phyloP scores from a whole-genome alignment of 1,139 yeast species.

The Kodamaea sp. region DNA sequence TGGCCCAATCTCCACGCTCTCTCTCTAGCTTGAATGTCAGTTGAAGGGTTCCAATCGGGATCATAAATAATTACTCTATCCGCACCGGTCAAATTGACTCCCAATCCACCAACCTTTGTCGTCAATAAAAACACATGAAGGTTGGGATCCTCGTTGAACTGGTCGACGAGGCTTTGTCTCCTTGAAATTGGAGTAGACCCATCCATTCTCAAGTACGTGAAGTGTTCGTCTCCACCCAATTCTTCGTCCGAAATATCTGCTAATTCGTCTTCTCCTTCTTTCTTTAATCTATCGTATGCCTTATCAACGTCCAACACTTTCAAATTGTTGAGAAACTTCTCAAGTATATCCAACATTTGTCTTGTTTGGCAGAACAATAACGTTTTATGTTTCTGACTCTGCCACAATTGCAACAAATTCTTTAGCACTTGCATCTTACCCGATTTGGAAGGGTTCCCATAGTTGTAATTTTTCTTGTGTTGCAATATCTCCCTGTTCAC shows the following conservation, averaged over 20 bases:
- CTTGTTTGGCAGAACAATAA: constrained; percentile 86
- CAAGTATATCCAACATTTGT: constrained; percentile 90
- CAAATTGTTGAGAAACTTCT: constrained; percentile 53
- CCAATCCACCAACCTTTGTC: constrained; percentile 94
- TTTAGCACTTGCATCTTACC: constrained; percentile 92
- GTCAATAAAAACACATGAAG: constrained; percentile 76
- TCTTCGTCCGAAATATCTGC: not conserved
- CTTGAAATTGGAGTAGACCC: constrained; percentile 82
- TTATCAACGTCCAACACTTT: constrained; percentile 22
- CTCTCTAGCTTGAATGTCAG: constrained; percentile 95
- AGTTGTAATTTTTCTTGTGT: constrained; percentile 44
- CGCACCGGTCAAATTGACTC: constrained; percentile 93
- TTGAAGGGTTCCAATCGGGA: constrained; percentile 99
- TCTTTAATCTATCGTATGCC: constrained; percentile 10
- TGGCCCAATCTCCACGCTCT: constrained; percentile 98
- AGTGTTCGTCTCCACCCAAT: constrained; percentile 13
- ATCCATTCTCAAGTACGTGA: constrained; percentile 82
- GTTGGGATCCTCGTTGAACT: constrained; percentile 62
- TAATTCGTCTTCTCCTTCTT: constrained; percentile 13
- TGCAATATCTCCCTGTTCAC: constrained; percentile 55
- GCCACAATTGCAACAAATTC: constrained; percentile 77
- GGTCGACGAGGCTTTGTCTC: constrained; percentile 79
- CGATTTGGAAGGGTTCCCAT: constrained; percentile 70
- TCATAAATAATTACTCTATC: constrained; percentile 91
- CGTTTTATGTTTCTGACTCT: constrained; percentile 71